phyloP scores from a whole-genome alignment of 2,329 filamentous ascomycete genomes.

The Scedosporium dehoogii region DNA sequence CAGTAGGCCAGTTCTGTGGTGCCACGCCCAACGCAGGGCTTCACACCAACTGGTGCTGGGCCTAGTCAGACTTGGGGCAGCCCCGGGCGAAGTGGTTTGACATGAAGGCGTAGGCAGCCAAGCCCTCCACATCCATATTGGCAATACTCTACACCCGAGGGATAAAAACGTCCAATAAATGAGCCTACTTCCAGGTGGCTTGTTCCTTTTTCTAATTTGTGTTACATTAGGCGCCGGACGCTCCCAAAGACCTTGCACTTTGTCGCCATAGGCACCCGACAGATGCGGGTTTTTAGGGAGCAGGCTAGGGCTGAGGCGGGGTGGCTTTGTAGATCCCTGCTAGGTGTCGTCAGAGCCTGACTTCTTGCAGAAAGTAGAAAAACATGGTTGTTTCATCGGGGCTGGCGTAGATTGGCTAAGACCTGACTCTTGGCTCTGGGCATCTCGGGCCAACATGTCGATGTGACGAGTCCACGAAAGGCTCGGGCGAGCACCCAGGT shows the following conservation, averaged over 20 bases:
- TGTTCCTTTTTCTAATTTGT: neutral
- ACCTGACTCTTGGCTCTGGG: neutral
- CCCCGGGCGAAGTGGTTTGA: neutral
- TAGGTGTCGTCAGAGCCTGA: neutral
- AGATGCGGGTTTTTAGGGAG: neutral
- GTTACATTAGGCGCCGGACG: neutral
- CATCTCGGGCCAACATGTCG: neutral
- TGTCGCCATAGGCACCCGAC: neutral
- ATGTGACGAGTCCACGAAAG: neutral
- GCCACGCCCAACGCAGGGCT: neutral
- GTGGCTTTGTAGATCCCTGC: neutral
- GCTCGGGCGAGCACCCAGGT: neutral
- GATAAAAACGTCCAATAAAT: neutral
- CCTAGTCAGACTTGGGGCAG: neutral
- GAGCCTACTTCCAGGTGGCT: neutral
- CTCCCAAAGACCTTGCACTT: neutral
- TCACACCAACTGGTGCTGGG: neutral
- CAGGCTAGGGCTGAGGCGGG: neutral
- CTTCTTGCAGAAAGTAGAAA: neutral
- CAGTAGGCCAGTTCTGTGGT: neutral
- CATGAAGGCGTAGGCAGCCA: neutral
- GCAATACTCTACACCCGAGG: neutral
- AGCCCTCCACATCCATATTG: neutral
- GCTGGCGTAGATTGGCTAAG: neutral
- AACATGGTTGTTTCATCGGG: neutral